A percentile compares a stretch with the other conserved stretches of the same genome.
phyloP scores from a whole-genome alignment of 208 protist genomes.

The Balamuthia mandrillaris region DNA sequence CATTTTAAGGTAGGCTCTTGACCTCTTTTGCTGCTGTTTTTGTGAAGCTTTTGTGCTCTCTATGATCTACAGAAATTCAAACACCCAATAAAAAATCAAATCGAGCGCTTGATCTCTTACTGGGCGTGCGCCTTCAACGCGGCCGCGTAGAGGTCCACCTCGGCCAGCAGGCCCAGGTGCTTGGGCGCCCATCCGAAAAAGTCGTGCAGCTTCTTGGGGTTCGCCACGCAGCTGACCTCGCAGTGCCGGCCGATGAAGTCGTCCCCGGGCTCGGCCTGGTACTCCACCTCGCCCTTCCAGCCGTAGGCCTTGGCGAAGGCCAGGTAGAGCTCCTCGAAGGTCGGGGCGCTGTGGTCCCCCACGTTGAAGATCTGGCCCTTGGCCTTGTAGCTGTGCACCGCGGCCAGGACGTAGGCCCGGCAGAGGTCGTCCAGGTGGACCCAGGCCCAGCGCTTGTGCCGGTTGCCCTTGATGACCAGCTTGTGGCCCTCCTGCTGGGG shows the following conservation, averaged over 20 bases:
- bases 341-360: neutral
- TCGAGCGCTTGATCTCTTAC: too few species aligned
- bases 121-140: conserved; percentile 8
- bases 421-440: conserved; percentile 29
- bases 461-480: too few species aligned
- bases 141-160: neutral
- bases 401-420: conserved; percentile 24
- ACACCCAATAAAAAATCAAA: too few species aligned
- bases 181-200: conserved; percentile 14
- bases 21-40: too few species aligned
- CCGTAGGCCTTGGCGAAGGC: neutral
- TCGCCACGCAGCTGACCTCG: conserved; percentile 3
- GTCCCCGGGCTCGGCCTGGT: neutral
- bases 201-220: neutral
- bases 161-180: conserved; percentile 23
- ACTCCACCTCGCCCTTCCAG: neutral
- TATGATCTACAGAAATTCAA: too few species aligned
- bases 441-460: neutral
- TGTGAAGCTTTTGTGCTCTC: too few species aligned
- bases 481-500: too few species aligned
- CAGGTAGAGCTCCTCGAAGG: conserved; percentile 19
- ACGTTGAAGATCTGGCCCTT: conserved; percentile 41
- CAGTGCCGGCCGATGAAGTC: neutral
- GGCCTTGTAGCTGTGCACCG: neutral
- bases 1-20: too few species aligned